phyloP scores from a whole-genome alignment of 352 stramenopile species.

The Globisporangium lucens region DNA sequence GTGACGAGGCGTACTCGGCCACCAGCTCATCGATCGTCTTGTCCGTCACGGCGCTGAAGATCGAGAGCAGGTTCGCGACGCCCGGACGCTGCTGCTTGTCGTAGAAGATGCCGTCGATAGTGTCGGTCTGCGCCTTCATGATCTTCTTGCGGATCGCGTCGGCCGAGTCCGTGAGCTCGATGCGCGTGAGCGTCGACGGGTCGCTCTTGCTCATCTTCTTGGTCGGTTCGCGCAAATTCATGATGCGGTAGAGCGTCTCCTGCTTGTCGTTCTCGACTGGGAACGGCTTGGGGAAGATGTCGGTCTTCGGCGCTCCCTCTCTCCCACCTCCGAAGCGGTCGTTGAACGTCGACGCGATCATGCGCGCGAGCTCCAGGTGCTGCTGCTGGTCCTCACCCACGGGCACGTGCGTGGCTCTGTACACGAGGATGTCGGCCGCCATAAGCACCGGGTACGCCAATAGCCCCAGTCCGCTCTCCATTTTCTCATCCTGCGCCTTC shows the following conservation, averaged over 20 bases:
- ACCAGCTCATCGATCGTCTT: constrained; percentile 77
- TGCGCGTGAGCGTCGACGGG: constrained; percentile 86
- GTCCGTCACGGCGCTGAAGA: constrained; percentile 74
- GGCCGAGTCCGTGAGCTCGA: constrained; percentile 90
- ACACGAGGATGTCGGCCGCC: constrained; percentile 99
- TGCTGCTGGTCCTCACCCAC: constrained; percentile 98
- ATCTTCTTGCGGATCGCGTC: constrained; percentile 82
- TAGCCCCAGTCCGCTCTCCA: constrained; percentile 87
- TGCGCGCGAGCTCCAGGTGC: constrained; percentile 98
- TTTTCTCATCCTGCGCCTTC: constrained; percentile 88
- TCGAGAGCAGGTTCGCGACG: constrained; percentile 95
- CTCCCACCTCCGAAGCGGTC: constrained; percentile 83
- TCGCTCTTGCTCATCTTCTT: constrained; percentile 99
- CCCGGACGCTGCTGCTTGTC: constrained; percentile 93
- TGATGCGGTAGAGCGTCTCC: constrained; percentile 88
- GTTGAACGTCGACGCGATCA: constrained; percentile 97
- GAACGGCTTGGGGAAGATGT: constrained; percentile 61
- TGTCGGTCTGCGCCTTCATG: constrained; percentile 89
- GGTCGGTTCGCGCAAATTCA: constrained; percentile 95
- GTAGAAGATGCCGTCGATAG: constrained; percentile 63
- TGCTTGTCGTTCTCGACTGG: constrained; percentile 42
- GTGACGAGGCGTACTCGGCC: constrained; percentile 47
- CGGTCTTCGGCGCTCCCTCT: not conserved
- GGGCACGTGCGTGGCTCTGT: constrained; percentile 95
- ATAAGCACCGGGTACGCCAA: constrained; percentile 99